Conservation (phyloP, 2,329 filamentous ascomycete genomes). For the Thelonectria rubi region DNA sequence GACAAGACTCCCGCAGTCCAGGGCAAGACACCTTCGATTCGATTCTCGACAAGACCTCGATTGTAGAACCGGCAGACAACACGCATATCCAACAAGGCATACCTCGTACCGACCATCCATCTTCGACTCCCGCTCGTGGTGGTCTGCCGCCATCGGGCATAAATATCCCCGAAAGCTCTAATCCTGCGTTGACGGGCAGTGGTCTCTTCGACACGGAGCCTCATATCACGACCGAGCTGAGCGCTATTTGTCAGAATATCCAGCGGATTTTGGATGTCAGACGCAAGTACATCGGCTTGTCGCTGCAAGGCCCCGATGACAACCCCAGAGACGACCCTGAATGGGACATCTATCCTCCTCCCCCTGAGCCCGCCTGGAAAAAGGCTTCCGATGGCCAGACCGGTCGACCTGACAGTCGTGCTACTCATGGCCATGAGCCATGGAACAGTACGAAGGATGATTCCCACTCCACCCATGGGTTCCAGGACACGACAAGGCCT, state of each 20-base stretch:
- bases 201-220: constrained; percentile 75
- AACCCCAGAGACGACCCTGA: constrained; percentile 86
- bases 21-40: constrained; percentile 52
- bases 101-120: constrained; percentile 20
- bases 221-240: constrained; percentile 84
- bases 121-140: constrained; percentile 16
- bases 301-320: constrained; percentile 81
- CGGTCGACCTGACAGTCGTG: constrained; percentile 27
- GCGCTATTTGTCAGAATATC: constrained; percentile 88
- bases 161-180: constrained; percentile 31
- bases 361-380: constrained; percentile 88
- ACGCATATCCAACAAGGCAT: constrained; percentile 22
- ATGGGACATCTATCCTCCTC: constrained; percentile 91
- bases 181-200: constrained; percentile 50
- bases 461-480: constrained; percentile 32
- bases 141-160: constrained; percentile 24
- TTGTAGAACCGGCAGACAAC: constrained; percentile 27
- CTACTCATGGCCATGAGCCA: constrained; percentile 33
- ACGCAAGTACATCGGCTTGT: constrained; percentile 87
- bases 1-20: constrained; percentile 24
- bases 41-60: constrained; percentile 26
- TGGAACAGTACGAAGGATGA: constrained; percentile 26
- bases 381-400: constrained; percentile 39
- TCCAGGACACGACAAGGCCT: constrained; percentile 52
- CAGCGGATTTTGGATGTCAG: constrained; percentile 88